Evolutionary conservation across 179 eudicot genomes (phyloP), one percentile per base, ranked within the genome.

Genomic region (Spinacia oleracea): DNA sequence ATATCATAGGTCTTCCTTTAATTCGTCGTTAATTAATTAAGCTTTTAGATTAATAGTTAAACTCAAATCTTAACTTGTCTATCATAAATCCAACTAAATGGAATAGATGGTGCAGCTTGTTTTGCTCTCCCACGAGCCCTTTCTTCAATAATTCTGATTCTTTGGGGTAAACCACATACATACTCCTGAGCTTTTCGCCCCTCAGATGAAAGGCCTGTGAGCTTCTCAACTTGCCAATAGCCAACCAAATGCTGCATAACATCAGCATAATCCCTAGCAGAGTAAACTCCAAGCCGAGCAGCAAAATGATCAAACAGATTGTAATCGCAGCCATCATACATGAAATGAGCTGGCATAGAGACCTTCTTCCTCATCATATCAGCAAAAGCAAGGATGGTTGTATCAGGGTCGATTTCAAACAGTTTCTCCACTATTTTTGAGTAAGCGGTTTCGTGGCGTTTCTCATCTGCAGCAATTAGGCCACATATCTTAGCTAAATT

Each of bases 241-340:
- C 84, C 83, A 0, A 84, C 86, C 73, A 84, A 45, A 74, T 80
- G 80, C 73, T 84, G 83, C 62, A 84, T 62, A n/a, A 86, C 84
- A 78, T 86, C 89, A 2, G 89, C 89, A 79, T 86, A 86, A 82
- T 86, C 89, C 40, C 80, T 78, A 20, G 87, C 87, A 25, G 89
- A 84, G 82, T 86, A 86, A 35, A 86, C 87, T n/a, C 87, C 89
- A 4, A 80, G 81, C 48, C 83, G 75, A 21, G 89, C 81, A 4
- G 85, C 80, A 79, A 81, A 84, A 69, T 84, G 82, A 12, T 86
- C 89, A 75, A 86, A 86, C 18, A 84, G 87, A 58, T 82, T 84
- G 59, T 84, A 80, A 55, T 86, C 87, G 23, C 75, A 60, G n/a
- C 89, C 89, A 70, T 86, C 89, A 68, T 84, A 84, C 89, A 86